Base-by-base conservation (phyloP, 1,139 yeast species). In the Blastobotrys buckinghamii region DNA sequence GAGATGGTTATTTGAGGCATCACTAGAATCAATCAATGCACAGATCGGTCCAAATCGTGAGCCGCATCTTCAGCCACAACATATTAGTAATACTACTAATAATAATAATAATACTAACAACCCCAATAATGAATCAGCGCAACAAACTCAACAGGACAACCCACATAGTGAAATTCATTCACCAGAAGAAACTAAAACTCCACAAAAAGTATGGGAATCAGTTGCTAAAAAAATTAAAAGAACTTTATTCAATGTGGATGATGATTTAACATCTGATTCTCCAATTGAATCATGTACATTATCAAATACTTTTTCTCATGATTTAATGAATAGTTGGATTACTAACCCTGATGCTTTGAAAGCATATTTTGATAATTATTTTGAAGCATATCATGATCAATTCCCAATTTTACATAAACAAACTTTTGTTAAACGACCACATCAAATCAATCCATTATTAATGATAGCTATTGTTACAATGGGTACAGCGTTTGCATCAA, bases 321-420 rank as follows among this genome's bases (percentile, higher is more conserved):
- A 56, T 20, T 33, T 59, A 32, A 35, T 49, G 24, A 50, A 54
- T 16, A 43, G 52, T 8, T 50, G 55, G 51, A 50, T 58, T 29
- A 58, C 58, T 42, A 49, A 54, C 38, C 59, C 63, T 2, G 51
- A 35, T 4, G 45, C 49, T 29, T 39, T 59, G 45, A 49, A 50
- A 37, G 32, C 46, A 37, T 50, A 56, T 41, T 59, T 55, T 43
- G 39, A 50, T 29, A 29, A 22, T 33, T 62, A 62, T 50, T 62
- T 63, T 50, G 59, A 57, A 13, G 55, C 57, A 37, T 62, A 60
- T 42, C 66, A 62, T 43, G 64, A 63, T 42, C 66, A 62, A 40
- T 62, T 62, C 49, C 66, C 66, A 15, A 59, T 62, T 20, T 38
- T 63, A n/a, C 66, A 62, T 48, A 53, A 52, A 22, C 61, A 63